Evolutionary conservation across 1,284 basidiomycete genomes (phyloP).

Genomic region (Mycosarcoma mackinlayi): DNA sequence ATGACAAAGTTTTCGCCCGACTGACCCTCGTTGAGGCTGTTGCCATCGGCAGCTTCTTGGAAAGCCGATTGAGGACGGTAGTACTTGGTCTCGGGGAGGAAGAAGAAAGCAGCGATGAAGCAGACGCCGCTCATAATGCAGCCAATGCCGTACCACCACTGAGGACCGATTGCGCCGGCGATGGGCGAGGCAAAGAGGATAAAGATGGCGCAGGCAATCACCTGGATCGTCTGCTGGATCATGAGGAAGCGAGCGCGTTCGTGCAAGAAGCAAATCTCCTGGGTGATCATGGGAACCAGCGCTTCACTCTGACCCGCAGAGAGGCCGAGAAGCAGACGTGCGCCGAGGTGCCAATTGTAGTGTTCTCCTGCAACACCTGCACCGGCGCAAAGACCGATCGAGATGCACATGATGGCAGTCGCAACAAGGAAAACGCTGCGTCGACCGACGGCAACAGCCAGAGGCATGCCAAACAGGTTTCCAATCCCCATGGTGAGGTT

Average conservation of each 20-base stretch:
- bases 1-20: not conserved
- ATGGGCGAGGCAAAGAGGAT: constrained; percentile 21
- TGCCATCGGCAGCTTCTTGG: constrained; percentile 9
- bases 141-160: constrained; percentile 25
- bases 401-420: constrained; percentile 15
- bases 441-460: constrained; percentile 16
- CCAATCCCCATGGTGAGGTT: constrained; percentile 24
- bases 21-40: not conserved
- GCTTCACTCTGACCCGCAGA: constrained; percentile 20
- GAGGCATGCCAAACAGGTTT: constrained; percentile 17
- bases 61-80: constrained; percentile 8
- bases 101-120: constrained; percentile 13
- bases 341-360: constrained; percentile 13
- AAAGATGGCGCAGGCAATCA: constrained; percentile 15
- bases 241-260: constrained; percentile 17
- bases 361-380: constrained; percentile 5
- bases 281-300: constrained; percentile 20
- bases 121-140: constrained; percentile 15
- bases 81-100: constrained; percentile 23
- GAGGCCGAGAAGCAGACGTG: constrained; percentile 16
- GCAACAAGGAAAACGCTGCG: constrained; percentile 19
- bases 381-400: constrained; percentile 15
- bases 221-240: constrained; percentile 24
- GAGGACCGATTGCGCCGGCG: constrained; percentile 11
- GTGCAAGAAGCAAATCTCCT: constrained; percentile 20